These are phyloP conservation scores for Lecanoromycetidae sp. DNA, from an alignment of 2,329 filamentous ascomycete genomes.

Conservation along the genomic window DNA sequence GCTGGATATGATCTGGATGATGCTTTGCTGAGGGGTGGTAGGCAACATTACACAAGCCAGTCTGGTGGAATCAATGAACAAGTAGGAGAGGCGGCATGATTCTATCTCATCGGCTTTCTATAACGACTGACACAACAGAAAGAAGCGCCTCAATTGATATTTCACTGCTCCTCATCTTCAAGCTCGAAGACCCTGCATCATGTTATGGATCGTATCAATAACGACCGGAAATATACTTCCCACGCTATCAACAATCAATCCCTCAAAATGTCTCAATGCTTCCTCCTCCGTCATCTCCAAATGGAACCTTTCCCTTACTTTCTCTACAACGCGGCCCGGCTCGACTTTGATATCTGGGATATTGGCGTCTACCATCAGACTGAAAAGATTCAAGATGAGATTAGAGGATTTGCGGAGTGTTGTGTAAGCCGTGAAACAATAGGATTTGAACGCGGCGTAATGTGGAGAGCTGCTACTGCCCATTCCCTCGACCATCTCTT, in stretches of 20 bases:
- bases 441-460: constrained; percentile 83
- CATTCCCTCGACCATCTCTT: constrained; percentile 98
- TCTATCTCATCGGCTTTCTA: too few species aligned
- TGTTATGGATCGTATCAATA: constrained; percentile 87
- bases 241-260: constrained; percentile 79
- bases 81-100: too few species aligned
- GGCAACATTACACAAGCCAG: too few species aligned
- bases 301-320: constrained; percentile 90
- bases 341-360: constrained; percentile 90
- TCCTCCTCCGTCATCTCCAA: constrained; percentile 86
- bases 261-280: constrained; percentile 74
- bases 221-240: constrained; percentile 85
- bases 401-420: constrained; percentile 82
- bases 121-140: too few species aligned
- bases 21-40: too few species aligned
- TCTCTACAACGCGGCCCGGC: constrained; percentile 84
- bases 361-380: constrained; percentile 93
- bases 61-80: too few species aligned
- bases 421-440: constrained; percentile 89
- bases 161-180: constrained; percentile 26
- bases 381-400: constrained; percentile 87
- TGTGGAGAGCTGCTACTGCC: constrained; percentile 70
- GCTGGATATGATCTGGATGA: too few species aligned
- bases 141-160: too few species aligned
- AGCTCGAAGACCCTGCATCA: constrained; percentile 83